phyloP scores from a whole-genome alignment of 768 basidiomycete species.

The Boletus vermiculosoides region DNA sequence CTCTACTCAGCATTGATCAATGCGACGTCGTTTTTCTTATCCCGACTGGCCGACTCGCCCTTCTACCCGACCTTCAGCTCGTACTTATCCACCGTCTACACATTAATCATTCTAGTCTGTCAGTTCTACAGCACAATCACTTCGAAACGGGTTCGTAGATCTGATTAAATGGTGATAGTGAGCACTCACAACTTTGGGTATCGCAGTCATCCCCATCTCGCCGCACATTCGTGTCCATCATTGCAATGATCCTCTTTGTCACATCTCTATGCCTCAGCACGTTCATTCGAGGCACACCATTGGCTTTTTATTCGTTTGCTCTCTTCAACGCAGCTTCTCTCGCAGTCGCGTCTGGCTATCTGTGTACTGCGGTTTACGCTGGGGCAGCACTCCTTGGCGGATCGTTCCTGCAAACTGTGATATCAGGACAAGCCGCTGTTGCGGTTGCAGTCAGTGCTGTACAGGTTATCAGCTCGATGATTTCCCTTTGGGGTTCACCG shows the following conservation, averaged over 20 bases:
- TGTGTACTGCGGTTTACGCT: conserved; percentile 75
- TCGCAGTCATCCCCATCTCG: conserved; percentile 58
- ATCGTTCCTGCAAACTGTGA: conserved; percentile 65
- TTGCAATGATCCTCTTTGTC: conserved; percentile 52
- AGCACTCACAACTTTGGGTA: conserved; percentile 2
- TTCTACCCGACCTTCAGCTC: conserved; percentile 61
- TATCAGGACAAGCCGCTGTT: conserved; percentile 85
- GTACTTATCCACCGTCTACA: conserved; percentile 63
- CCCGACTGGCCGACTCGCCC: conserved; percentile 61
- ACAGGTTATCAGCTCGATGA: conserved; percentile 63
- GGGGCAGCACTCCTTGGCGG: conserved; percentile 82
- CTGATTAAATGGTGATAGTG: neutral
- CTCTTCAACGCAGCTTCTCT: conserved; percentile 59
- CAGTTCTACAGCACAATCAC: conserved; percentile 73
- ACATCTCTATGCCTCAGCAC: conserved; percentile 66
- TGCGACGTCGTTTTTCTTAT: conserved; percentile 77
- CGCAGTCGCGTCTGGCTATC: conserved; percentile 65
- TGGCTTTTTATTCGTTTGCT: conserved; percentile 63
- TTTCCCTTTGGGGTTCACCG: conserved; percentile 50
- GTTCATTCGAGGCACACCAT: conserved; percentile 51
- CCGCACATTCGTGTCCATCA: conserved; percentile 51
- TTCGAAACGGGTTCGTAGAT: conserved; percentile 57
- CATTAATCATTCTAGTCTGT: conserved; percentile 62
- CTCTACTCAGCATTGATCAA: conserved; percentile 73
- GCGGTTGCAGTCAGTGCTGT: conserved; percentile 79